phyloP scores from a whole-genome alignment of 371 early-diverging fungal genomes.

The Basidiobolus heterosporus region DNA sequence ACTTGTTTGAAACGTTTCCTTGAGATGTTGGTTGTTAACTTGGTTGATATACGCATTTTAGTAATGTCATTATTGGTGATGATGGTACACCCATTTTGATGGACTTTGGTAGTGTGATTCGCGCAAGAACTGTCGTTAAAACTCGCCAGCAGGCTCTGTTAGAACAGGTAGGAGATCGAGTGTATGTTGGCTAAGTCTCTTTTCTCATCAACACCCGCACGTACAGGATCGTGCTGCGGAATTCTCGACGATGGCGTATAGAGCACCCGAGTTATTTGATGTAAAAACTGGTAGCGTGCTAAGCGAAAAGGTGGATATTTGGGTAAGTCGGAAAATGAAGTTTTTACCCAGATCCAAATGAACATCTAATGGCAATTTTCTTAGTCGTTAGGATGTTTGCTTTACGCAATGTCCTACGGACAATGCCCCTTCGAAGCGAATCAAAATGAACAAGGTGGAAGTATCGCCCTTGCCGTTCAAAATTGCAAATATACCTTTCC shows the following conservation, averaged over 20 bases:
- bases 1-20: background rate
- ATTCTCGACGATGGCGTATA: conserved; percentile 54
- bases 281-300: conserved; percentile 38
- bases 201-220: background rate
- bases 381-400: conserved; percentile 50
- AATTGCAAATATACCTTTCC: conserved; percentile 50
- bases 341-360: background rate
- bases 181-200: background rate
- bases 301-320: conserved; percentile 59
- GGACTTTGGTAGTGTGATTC: conserved; percentile 59
- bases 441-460: conserved; percentile 47
- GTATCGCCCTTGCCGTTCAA: conserved; percentile 50
- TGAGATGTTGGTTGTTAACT: background rate
- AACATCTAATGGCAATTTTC: background rate
- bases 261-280: conserved; percentile 71
- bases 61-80: conserved; percentile 38
- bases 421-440: conserved; percentile 59
- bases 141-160: conserved; percentile 40
- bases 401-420: conserved; percentile 58
- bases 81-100: conserved; percentile 53
- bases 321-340: conserved; percentile 19
- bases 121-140: conserved; percentile 34
- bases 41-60: conserved; percentile 6
- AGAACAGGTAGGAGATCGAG: conserved; percentile 35
- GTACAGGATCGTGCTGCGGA: conserved; percentile 51